phyloP scores from a whole-genome alignment of 1,139 yeast species.

The Pichia sp. region DNA sequence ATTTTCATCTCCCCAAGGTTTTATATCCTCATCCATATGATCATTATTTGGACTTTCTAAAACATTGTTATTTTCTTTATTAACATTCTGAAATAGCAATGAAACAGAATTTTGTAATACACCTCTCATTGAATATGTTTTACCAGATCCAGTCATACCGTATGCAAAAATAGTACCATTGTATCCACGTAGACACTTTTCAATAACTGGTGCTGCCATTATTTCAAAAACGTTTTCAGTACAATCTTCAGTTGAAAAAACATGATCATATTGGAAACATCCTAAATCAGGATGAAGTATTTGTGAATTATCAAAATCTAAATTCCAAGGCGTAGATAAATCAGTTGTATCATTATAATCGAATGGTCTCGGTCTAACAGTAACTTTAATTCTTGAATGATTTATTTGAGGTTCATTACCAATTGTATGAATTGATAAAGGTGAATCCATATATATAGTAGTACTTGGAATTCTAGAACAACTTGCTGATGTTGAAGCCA shows the following conservation, averaged over 20 bases:
- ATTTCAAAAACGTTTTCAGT: slow-evolving; percentile 58
- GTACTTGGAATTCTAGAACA: slow-evolving; percentile 6
- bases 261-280: slow-evolving; percentile 69
- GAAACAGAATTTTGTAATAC: slow-evolving; percentile 28
- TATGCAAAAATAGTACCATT: slow-evolving; percentile 91
- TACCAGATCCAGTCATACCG: slow-evolving; percentile 96
- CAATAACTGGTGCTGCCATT: slow-evolving; percentile 58
- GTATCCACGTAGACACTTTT: slow-evolving; percentile 67
- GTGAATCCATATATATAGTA: slow-evolving; percentile 5
- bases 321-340: slow-evolving; percentile 11
- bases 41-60: not conserved
- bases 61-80: not conserved
- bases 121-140: slow-evolving; percentile 89
- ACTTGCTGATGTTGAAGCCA: slow-evolving; percentile 7
- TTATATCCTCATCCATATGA: slow-evolving; percentile 9
- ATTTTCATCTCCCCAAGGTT: slow-evolving; percentile 1
- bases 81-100: slow-evolving; percentile 8
- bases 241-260: slow-evolving; percentile 47
- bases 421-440: slow-evolving; percentile 16
- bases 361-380: slow-evolving; percentile 50
- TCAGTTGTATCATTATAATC: slow-evolving; percentile 19
- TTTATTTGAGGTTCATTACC: not conserved
- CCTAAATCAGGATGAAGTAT: slow-evolving; percentile 43
- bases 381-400: slow-evolving; percentile 46
- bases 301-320: slow-evolving; percentile 6